A percentile compares a stretch with the other conserved stretches of the same genome.
Conservation (phyloP, 257 asterid species). For the Dorcoceras hygrometricum region DNA sequence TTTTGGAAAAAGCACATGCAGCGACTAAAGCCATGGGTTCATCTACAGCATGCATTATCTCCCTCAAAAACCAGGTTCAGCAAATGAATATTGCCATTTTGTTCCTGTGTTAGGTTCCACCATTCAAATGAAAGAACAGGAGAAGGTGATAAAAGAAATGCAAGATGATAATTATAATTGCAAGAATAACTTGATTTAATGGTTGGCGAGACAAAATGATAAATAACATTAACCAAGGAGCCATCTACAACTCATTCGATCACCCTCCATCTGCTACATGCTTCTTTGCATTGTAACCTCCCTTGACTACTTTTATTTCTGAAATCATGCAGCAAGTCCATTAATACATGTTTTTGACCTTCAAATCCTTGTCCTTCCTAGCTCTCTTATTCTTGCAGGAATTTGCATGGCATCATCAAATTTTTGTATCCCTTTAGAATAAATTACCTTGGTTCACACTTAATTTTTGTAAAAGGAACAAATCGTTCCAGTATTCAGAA, state of each 20-base stretch:
- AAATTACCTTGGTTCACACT: too few species aligned
- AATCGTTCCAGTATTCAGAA: too few species aligned
- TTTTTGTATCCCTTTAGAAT: too few species aligned
- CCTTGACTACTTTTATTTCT: background rate
- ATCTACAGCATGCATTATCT: constrained; percentile 84
- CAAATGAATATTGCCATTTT: background rate
- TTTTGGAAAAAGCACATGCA: constrained; percentile 71
- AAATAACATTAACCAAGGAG: too few species aligned
- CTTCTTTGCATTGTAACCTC: background rate
- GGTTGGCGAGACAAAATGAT: background rate
- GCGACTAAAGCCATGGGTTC: constrained; percentile 70
- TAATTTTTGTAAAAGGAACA: too few species aligned
- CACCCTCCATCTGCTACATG: background rate
- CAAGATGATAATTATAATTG: background rate
- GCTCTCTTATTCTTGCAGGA: too few species aligned
- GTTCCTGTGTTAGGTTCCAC: background rate
- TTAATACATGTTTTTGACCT: too few species aligned
- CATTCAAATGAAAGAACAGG: background rate
- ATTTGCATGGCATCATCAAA: too few species aligned
- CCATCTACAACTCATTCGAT: too few species aligned
- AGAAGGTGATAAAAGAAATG: background rate
- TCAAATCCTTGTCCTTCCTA: too few species aligned
- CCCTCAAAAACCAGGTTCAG: constrained; percentile 61
- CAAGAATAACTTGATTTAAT: background rate
- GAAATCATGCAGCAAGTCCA: too few species aligned